phyloP scores from a whole-genome alignment of 106 monocot genomes.

The Iris macrosiphon region DNA sequence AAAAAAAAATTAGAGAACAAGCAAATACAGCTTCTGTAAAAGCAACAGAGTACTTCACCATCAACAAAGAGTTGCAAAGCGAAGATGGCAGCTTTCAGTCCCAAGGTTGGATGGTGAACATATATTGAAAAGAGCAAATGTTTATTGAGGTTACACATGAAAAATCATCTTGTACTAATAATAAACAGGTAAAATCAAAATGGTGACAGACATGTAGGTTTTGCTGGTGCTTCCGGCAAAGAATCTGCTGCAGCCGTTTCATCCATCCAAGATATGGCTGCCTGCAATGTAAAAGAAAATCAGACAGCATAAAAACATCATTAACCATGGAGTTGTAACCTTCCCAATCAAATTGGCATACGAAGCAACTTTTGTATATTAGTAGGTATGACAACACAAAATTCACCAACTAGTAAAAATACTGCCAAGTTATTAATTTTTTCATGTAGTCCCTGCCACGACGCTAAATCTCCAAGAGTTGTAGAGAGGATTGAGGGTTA shows the following conservation, averaged over 20 bases:
- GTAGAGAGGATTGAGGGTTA: too few species aligned
- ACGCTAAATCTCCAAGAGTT: too few species aligned
- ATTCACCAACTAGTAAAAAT: too few species aligned
- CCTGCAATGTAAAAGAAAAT: slow-evolving; percentile 30
- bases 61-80: slow-evolving; percentile 85
- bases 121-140: slow-evolving; percentile 42
- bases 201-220: slow-evolving; percentile 70
- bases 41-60: slow-evolving; percentile 54
- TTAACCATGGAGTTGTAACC: too few species aligned
- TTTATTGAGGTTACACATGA: not conserved
- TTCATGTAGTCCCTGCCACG: too few species aligned
- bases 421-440: too few species aligned
- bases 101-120: slow-evolving; percentile 91
- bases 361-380: too few species aligned
- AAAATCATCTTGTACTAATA: too few species aligned
- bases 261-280: slow-evolving; percentile 97
- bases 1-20: not conserved
- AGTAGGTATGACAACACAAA: too few species aligned
- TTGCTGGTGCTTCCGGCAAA: slow-evolving; percentile 85
- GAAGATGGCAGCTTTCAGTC: slow-evolving; percentile 74
- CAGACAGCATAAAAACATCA: too few species aligned
- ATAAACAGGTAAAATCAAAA: too few species aligned
- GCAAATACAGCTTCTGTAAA: not conserved
- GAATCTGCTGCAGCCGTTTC: slow-evolving; percentile 88
- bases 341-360: too few species aligned